Evolutionary conservation across 2,329 filamentous ascomycete species (phyloP).

Genomic region (Monosporascus cannonballus): DNA sequence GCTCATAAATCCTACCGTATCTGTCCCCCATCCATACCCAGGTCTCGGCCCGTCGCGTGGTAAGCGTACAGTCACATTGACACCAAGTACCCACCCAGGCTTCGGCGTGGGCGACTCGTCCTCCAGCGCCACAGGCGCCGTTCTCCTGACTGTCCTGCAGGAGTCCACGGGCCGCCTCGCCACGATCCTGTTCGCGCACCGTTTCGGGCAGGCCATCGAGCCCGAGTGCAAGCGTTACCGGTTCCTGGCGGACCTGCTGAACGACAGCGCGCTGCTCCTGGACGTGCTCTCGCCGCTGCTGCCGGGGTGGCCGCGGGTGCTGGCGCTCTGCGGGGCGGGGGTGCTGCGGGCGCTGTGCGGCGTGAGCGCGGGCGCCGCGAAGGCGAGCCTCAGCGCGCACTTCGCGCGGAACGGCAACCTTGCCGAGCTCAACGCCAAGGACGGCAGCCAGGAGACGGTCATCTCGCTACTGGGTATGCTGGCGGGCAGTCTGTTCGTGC

Average conservation of each 20-base stretch:
- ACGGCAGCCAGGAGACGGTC: conserved; percentile 91
- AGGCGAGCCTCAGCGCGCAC: conserved; percentile 85
- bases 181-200: conserved; percentile 81
- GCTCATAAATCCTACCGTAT: no score
- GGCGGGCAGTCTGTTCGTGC: conserved; percentile 74
- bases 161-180: conserved; percentile 75
- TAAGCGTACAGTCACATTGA: no score
- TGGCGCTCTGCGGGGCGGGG: conserved; percentile 44
- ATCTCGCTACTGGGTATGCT: conserved; percentile 86
- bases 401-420: conserved; percentile 85
- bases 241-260: conserved; percentile 81
- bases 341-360: conserved; percentile 65
- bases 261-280: conserved; percentile 80
- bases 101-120: conserved; percentile 78
- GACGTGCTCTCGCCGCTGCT: conserved; percentile 62
- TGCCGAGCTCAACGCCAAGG: conserved; percentile 83
- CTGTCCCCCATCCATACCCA: no score
- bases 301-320: conserved; percentile 34
- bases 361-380: conserved; percentile 82
- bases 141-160: conserved; percentile 77
- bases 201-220: conserved; percentile 74
- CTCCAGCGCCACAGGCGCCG: conserved; percentile 72
- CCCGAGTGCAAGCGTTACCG: conserved; percentile 89
- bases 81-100: conserved; percentile 11
- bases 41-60: no score